Conservation (phyloP, 2,329 filamentous ascomycete genomes). For the Didymella sp. region DNA sequence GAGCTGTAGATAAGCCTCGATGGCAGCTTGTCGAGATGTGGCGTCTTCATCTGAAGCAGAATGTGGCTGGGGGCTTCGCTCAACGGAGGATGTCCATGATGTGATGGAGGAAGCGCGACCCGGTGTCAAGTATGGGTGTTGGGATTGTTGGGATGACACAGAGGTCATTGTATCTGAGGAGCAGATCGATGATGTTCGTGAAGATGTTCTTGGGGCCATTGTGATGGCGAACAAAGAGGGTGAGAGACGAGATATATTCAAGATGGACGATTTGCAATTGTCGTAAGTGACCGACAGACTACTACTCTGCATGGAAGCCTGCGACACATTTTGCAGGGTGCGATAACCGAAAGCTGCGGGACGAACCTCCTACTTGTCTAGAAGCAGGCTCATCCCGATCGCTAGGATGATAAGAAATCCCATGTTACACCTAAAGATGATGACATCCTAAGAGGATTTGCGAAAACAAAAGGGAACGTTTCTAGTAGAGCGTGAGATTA, state of each 20-base stretch:
- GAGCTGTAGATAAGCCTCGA: slow-evolving; percentile 46
- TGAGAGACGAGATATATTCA: slow-evolving; percentile 22
- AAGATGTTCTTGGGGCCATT: slow-evolving; percentile 19
- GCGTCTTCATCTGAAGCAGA: slow-evolving; percentile 24
- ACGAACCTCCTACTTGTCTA: not conserved
- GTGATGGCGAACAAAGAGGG: not conserved
- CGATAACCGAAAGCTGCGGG: not conserved
- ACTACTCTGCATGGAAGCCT: slow-evolving; percentile 7
- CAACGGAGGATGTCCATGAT: slow-evolving; percentile 43
- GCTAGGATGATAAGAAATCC: not conserved
- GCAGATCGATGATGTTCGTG: slow-evolving; percentile 31
- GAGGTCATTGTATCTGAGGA: slow-evolving; percentile 28
- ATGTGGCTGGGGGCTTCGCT: slow-evolving; percentile 22
- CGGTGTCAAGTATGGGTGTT: slow-evolving; percentile 40
- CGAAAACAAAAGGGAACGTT: not conserved
- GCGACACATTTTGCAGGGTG: slow-evolving; percentile 8
- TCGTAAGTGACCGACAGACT: not conserved
- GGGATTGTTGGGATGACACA: slow-evolving; percentile 21
- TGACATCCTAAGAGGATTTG: not conserved
- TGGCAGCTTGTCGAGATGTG: slow-evolving; percentile 36
- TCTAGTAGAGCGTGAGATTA: slow-evolving; percentile 4
- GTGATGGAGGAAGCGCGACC: slow-evolving; percentile 40
- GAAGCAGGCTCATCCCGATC: not conserved
- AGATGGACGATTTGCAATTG: slow-evolving; percentile 31
- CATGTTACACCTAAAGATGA: not conserved